These are phyloP conservation scores for Yamadazyma buinensis DNA, from an alignment of 1,139 yeast genomes.

Conservation along the genomic window DNA sequence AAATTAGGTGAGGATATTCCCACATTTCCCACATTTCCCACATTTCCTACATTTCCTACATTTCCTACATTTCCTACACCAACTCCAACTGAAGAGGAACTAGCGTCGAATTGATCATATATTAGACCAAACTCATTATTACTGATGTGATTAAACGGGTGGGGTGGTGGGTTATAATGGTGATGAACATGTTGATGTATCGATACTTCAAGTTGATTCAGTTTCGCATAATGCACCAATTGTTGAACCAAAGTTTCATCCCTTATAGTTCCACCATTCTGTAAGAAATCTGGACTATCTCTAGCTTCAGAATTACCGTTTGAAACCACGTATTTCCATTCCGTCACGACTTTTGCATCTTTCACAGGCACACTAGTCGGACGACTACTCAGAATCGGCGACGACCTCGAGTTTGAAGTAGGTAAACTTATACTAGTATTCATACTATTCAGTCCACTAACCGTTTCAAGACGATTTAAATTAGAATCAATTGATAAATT, in stretches of 20 bases:
- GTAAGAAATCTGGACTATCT: slow-evolving; percentile 15
- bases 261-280: slow-evolving; percentile 45
- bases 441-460: not conserved
- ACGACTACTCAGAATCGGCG: not conserved
- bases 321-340: slow-evolving; percentile 32
- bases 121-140: slow-evolving; percentile 3
- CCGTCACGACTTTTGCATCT: slow-evolving; percentile 5
- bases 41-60: no score
- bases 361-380: not conserved
- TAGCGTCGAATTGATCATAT: slow-evolving; percentile 1
- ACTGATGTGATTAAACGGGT: slow-evolving; percentile 18
- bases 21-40: no score
- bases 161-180: slow-evolving; percentile 48
- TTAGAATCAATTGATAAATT: not conserved
- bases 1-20: no score
- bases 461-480: not conserved
- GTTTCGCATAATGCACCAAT: slow-evolving; percentile 59
- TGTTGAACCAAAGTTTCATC: slow-evolving; percentile 52
- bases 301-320: slow-evolving; percentile 7
- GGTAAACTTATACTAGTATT: not conserved
- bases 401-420: not conserved
- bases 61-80: slow-evolving; percentile 1
- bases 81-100: not conserved
- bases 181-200: slow-evolving; percentile 86
- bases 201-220: slow-evolving; percentile 57